phyloP scores from a whole-genome alignment of 2,329 filamentous ascomycete genomes.

The Trichothecium roseum region DNA sequence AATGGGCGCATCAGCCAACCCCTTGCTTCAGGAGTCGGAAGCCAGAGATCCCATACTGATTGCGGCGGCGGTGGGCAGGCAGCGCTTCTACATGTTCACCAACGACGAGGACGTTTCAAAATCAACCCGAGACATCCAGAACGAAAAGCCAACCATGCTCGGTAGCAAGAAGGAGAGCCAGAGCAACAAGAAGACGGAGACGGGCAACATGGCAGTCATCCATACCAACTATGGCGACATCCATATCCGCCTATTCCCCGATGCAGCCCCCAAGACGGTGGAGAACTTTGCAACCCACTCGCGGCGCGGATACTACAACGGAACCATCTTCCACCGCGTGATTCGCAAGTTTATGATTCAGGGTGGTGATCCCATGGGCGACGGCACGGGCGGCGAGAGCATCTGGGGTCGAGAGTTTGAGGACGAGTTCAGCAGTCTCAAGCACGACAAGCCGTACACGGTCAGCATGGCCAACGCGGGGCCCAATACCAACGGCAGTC shows the following conservation, averaged over 20 bases:
- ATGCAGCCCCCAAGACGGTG: conserved; percentile 85
- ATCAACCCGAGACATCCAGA: conserved; percentile 80
- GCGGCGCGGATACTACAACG: conserved; percentile 89
- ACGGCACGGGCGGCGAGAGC: conserved; percentile 77
- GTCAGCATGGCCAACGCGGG: conserved; percentile 97
- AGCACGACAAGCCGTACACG: conserved; percentile 93
- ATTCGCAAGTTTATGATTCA: conserved; percentile 99
- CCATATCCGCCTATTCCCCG: conserved; percentile 83
- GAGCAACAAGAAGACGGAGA: conserved; percentile 50
- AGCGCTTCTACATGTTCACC: conserved; percentile 96
- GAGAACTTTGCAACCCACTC: conserved; percentile 96
- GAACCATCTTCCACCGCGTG: conserved; percentile 92
- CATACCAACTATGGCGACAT: conserved; percentile 95
- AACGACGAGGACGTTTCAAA: conserved; percentile 79
- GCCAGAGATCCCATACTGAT: conserved; percentile 82
- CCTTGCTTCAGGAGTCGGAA: conserved; percentile 85
- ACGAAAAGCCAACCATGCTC: conserved; percentile 73
- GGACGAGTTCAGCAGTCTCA: conserved; percentile 85
- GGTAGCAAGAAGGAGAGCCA: conserved; percentile 43
- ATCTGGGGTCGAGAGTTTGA: conserved; percentile 93
- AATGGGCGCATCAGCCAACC: conserved; percentile 94
- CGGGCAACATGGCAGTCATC: conserved; percentile 69
- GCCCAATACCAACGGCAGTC: conserved; percentile 86
- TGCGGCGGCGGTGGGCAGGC: conserved; percentile 73
- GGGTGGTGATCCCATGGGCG: conserved; percentile 87